Percentiles rank a stretch among this genome's conserved stretches.
Conservation (phyloP, 2,329 filamentous ascomycete genomes). For the Aspergillus clavatus region DNA sequence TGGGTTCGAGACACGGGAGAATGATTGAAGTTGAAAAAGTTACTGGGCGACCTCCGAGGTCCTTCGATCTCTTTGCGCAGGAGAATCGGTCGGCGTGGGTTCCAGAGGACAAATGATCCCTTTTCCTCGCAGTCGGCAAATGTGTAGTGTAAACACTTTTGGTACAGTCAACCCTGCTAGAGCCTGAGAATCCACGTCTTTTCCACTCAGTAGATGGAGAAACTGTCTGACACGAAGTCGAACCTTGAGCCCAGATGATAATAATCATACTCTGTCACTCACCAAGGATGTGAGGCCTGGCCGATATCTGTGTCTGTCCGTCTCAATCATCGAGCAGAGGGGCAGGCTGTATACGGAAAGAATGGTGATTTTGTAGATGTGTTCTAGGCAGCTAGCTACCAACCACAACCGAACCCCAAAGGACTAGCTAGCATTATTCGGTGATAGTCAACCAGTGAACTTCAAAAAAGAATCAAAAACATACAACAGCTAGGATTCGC, state of each 20-base stretch:
- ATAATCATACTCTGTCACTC: background rate
- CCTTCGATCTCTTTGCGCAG: constrained; percentile 1
- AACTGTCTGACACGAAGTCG: background rate
- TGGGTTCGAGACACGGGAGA: constrained; percentile 1
- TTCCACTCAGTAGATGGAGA: background rate
- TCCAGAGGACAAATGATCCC: background rate
- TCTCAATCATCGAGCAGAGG: background rate
- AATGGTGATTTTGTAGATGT: background rate
- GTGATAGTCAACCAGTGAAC: too few species aligned
- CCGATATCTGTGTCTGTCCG: background rate
- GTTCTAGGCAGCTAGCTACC: background rate
- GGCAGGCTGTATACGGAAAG: background rate
- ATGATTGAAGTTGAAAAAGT: background rate
- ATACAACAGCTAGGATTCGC: too few species aligned
- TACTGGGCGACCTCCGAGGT: background rate
- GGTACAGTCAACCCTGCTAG: background rate
- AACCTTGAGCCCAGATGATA: background rate
- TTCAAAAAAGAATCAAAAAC: too few species aligned
- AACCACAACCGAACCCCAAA: background rate
- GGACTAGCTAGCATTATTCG: too few species aligned
- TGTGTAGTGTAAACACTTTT: background rate
- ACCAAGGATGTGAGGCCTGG: background rate
- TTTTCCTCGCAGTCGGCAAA: background rate
- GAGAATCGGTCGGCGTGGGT: background rate
- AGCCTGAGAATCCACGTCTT: too few species aligned